These are phyloP conservation scores for Apostasia shenzhenica DNA, from an alignment of 106 monocot species.

Conservation along the genomic window DNA sequence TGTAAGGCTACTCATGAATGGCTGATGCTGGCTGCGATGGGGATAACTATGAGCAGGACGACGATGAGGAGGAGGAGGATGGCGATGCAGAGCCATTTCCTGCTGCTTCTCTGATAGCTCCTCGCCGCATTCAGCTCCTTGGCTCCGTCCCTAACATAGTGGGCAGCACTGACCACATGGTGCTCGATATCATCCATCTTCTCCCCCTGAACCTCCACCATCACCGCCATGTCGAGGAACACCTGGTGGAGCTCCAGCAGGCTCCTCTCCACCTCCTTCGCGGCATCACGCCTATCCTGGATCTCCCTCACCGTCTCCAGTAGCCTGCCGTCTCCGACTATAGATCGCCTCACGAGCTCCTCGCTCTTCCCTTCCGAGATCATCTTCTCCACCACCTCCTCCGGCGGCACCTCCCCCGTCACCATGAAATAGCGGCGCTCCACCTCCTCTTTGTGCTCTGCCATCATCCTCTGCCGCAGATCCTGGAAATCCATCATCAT, in stretches of 20 bases:
- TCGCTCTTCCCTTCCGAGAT: too few relatives aligned
- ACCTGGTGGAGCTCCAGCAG: conserved; percentile 83
- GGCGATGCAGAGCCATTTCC: conserved; percentile 45
- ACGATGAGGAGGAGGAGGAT: conserved; percentile 34
- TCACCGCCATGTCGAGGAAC: conserved; percentile 80
- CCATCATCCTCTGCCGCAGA: conserved; percentile 17
- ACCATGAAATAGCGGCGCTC: conserved; percentile 53
- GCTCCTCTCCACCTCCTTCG: conserved; percentile 56
- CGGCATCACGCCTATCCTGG: conserved; percentile 54
- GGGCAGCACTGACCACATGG: conserved; percentile 43
- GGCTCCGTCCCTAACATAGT: conserved; percentile 47
- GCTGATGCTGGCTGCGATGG: conserved; percentile 29
- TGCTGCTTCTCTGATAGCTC: conserved; percentile 33
- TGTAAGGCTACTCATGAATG: conserved; percentile 11
- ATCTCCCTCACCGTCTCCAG: conserved; percentile 57
- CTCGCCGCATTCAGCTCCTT: conserved; percentile 40
- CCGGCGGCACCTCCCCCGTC: conserved; percentile 27
- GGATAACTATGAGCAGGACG: conserved; percentile 31
- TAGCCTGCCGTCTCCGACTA: neutral
- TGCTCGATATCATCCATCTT: conserved; percentile 72
- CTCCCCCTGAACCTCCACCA: conserved; percentile 80
- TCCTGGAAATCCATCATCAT: conserved; percentile 35
- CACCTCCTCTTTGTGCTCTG: conserved; percentile 50
- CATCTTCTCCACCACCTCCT: too few relatives aligned
- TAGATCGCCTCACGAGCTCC: neutral